Evolutionary conservation across 1,284 basidiomycete genomes (phyloP), one percentile per base, ranked within the genome.

Genomic region (Leucoagaricus sp.): DNA sequence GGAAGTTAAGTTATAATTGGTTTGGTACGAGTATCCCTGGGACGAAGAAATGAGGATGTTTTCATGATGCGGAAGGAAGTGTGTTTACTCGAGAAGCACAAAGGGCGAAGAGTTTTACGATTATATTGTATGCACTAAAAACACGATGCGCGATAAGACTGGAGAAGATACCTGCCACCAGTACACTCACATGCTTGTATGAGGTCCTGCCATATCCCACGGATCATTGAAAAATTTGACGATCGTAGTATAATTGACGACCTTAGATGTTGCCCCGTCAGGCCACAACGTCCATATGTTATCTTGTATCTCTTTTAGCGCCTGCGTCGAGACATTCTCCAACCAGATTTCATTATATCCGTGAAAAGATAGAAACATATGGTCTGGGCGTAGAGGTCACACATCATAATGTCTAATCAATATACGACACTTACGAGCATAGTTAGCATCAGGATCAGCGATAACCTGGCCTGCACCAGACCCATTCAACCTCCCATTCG

Each of bases 361-460:
- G 60, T 76, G 75, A 60, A 85, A 82, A 26, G 82, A 78, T 53
- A 85, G 71, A 61, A 85, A 81, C 74, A 84, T 76, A 61, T 85
- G 81, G 55, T 78, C 84, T 84, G 41, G 34, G 19, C n/a, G n/a
- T n/a, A n/a, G n/a, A n/a, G n/a, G n/a, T n/a, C n/a, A n/a, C n/a
- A n/a, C n/a, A n/a, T n/a, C n/a, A n/a, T n/a, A n/a, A n/a, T n/a
- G n/a, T n/a, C n/a, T n/a, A n/a, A n/a, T n/a, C n/a, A n/a, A n/a
- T 29, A 34, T 31, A 42, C 23, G 9, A 9, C 21, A n/a, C 54
- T 45, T 25, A 56, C 54, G 41, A 40, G 64, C 63, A 49, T 61
- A 64, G 44, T 38, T 40, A 19, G 33, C 7, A 47, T 28, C 33
- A 31, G 46, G 17, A 45, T 56, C 54, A 1, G 41, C 48, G 17